Evolutionary conservation across 495 filamentous ascomycete species (phyloP).

Genomic region (Podospora didyma): DNA sequence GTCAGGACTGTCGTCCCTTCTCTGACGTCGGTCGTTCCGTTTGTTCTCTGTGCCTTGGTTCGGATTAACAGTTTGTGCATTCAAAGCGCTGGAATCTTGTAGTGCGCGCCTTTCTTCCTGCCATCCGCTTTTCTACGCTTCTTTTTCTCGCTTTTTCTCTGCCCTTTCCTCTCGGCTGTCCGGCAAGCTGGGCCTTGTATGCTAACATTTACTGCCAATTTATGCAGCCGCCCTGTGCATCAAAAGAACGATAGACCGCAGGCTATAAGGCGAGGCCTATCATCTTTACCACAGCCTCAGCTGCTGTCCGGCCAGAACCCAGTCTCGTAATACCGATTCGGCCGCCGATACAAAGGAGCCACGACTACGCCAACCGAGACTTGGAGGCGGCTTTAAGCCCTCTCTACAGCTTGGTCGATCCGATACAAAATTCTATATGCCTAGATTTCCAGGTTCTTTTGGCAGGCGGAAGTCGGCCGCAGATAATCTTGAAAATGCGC

Average conservation of each 20-base stretch:
- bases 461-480: conserved; percentile 49
- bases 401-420: conserved; percentile 17
- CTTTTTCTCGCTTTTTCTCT: not conserved
- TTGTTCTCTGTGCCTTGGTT: not conserved
- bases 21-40: no score
- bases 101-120: not conserved
- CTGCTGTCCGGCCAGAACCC: no score
- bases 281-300: no score
- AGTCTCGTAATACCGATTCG: not conserved
- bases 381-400: conserved; percentile 12
- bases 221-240: conserved; percentile 23
- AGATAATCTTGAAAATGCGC: conserved; percentile 43
- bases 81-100: not conserved
- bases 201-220: conserved; percentile 11
- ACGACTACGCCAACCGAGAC: not conserved
- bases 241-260: not conserved
- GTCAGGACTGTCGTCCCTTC: not conserved
- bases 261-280: no score
- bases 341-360: not conserved
- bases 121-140: not conserved
- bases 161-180: conserved; percentile 6
- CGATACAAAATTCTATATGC: conserved; percentile 41
- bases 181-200: conserved; percentile 4
- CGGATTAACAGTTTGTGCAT: no score
- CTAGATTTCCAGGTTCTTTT: conserved; percentile 50